Base-by-base conservation (phyloP, 306 rosid species). In the Pterocarpus macrocarpus region DNA sequence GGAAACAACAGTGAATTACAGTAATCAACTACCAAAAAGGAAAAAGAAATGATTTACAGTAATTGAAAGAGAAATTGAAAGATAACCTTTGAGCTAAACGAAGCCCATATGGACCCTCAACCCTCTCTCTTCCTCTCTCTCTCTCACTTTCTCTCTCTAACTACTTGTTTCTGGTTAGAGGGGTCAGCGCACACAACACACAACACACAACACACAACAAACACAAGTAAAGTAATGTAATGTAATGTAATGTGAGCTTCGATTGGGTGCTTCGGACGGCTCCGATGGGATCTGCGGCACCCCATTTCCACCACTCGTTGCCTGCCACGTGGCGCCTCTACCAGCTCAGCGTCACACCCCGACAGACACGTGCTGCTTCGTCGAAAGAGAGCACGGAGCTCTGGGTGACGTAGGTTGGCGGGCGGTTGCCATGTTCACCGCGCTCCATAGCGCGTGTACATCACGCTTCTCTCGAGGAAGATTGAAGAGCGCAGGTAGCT, bases 361-460 rank as follows among this genome's bases (percentile, higher is more conserved):
- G 28, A 71, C 84, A 83, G 94, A 88, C 97, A 89, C 97, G 97
- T 90, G 97, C 95, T 83, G 81, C 53, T 86, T 91, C 86, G 81
- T 68, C 87, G 97, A 78, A 88, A 89, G 91, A 76, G 70, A 80
- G 89, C 34, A 16, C 8, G 8, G 2, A 1, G 5, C 12, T 55
- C 9, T 55, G 10, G 9, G 30, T 55, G 61, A 55, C 61, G 61
- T 55, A 55, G 5, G 61, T 55, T 55, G 28, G 61, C 61, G 61
- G 61, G 61, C 28, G 58, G 4, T 52, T 52, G 30, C 5, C 61
- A n/a, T 55, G 28, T 7, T n/a, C 8, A 15, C 30, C 61, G 61
- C 61, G 58, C 32, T n/a, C 4, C 1, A 9, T 55, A 8, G 30
- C 61, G 61, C 61, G 61, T 55, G 28, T n/a, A 1, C 22, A 0